phyloP scores from a whole-genome alignment of 352 stramenopile species.

The Aphanomyces invadans region DNA sequence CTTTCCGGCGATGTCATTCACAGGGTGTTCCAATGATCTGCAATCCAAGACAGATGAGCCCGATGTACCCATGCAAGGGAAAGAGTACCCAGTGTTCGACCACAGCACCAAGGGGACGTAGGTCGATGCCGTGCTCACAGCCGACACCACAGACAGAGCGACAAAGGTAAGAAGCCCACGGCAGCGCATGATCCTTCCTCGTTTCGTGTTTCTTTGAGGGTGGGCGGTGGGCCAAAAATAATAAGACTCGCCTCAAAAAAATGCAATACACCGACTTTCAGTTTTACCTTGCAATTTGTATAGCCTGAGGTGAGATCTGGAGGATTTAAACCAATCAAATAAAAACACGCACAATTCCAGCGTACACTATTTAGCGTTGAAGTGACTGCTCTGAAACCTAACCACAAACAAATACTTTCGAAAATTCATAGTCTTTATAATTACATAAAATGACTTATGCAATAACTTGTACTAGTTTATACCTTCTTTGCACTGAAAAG shows the following conservation, averaged over 20 bases:
- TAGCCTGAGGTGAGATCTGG: not conserved
- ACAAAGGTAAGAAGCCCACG: constrained; percentile 7
- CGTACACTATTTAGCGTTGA: not conserved
- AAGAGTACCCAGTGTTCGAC: constrained; percentile 8
- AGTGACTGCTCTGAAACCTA: constrained; percentile 4
- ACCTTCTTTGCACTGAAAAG: not conserved
- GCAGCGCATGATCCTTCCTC: constrained; percentile 18
- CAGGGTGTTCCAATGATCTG: constrained; percentile 21
- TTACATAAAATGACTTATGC: not conserved
- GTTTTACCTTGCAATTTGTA: not conserved
- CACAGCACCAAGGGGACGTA: constrained; percentile 19
- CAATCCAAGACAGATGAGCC: not conserved
- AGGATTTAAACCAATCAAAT: not conserved
- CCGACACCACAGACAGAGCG: not conserved
- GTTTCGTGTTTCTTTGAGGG: constrained; percentile 13
- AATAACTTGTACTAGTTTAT: not conserved
- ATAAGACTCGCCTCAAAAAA: not conserved
- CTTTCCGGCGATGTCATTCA: not conserved
- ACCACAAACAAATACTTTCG: not conserved
- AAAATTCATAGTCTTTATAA: not conserved
- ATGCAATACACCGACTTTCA: not conserved
- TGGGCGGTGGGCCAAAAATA: not conserved
- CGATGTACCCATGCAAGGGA: not conserved
- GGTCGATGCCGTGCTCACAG: not conserved
- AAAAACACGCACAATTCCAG: not conserved